Evolutionary conservation across 1,284 basidiomycete species (phyloP).

Genomic region (Bjerkandera adusta): DNA sequence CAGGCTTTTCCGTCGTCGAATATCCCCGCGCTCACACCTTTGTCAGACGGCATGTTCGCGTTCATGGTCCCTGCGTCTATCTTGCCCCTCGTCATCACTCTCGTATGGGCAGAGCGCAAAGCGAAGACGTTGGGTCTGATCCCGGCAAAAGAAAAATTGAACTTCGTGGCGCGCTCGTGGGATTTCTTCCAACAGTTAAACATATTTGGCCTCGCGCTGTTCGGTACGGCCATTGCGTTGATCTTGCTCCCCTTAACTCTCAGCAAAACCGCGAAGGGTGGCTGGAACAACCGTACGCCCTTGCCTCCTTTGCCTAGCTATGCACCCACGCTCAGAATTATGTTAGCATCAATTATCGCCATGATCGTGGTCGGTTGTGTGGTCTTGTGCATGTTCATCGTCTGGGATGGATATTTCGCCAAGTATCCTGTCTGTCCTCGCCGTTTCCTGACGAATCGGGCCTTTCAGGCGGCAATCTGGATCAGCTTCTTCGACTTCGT

Average conservation of each 20-base stretch:
- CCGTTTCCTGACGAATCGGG: slow-evolving; percentile 56
- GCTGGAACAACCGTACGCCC: slow-evolving; percentile 33
- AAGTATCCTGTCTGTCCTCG: slow-evolving; percentile 51
- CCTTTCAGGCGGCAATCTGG: slow-evolving; percentile 57
- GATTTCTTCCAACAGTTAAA: slow-evolving; percentile 51
- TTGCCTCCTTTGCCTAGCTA: neutral
- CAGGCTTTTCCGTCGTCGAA: neutral
- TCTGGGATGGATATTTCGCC: slow-evolving; percentile 51
- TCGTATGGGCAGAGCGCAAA: slow-evolving; percentile 71
- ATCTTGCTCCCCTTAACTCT: slow-evolving; percentile 64
- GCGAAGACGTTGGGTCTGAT: slow-evolving; percentile 52
- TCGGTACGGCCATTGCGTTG: slow-evolving; percentile 49
- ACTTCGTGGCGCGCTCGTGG: slow-evolving; percentile 22
- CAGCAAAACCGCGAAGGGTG: slow-evolving; percentile 34
- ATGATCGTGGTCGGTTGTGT: slow-evolving; percentile 52
- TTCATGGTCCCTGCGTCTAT: slow-evolving; percentile 56
- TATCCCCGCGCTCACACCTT: neutral
- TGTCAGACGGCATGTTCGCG: slow-evolving; percentile 72
- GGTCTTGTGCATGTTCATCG: slow-evolving; percentile 40
- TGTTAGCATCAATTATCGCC: slow-evolving; percentile 54
- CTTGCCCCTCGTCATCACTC: slow-evolving; percentile 58
- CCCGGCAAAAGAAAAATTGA: neutral
- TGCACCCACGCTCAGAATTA: neutral
- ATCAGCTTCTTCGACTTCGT: slow-evolving; percentile 76
- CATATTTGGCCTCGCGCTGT: slow-evolving; percentile 54